Base-by-base conservation (phyloP, 805 yeast genomes). In the Spathaspora passalidarum region DNA sequence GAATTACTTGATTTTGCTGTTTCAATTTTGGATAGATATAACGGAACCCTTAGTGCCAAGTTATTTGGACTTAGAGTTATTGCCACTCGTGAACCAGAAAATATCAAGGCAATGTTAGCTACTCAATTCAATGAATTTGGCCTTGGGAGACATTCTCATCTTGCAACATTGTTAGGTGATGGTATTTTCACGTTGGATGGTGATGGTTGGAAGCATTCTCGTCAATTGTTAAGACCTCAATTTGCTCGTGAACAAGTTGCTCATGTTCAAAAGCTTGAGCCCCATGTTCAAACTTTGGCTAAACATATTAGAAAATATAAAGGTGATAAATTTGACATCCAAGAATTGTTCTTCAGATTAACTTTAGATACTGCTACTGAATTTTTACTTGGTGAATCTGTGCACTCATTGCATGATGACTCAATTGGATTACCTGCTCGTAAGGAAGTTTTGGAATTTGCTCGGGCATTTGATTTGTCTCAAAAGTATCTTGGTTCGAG, bases 351-450 rank as follows among this genome's bases (percentile, higher is more conserved):
- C 50, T 63, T 59, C 49, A 56, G 54, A 42, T 59, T 68, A 17
- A 69, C 75, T 13, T 57, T 69, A 45, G 76, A 71, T 51, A 62
- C 72, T 21, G 65, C 75, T 8, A 60, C 73, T 19, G 75, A 71
- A 53, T 69, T 69, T 51, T 61, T 71, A 44, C 67, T 71, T 56
- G 76, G 76, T 18, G 70, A 66, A 50, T 58, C 68, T 7, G 61
- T 60, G 38, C 60, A 59, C 37, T 54, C 64, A 18, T 60, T 68
- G 32, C 52, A 51, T 25, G 69, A 64, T 46, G 58, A 42, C 13
- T 42, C 57, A 16, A 56, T 68, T 29, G 71, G 66, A 5, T 54
- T 59, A 21, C 42, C 51, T 22, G 48, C 57, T n/a, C 65, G 60
- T 3, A 55, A 60, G 26, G 62, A 59, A 16, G 59, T 62, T 43